Evolutionary conservation across 75 land plant species (phyloP), one percentile per base, ranked within the genome.

Genomic region (Cryptomeria japonica): DNA sequence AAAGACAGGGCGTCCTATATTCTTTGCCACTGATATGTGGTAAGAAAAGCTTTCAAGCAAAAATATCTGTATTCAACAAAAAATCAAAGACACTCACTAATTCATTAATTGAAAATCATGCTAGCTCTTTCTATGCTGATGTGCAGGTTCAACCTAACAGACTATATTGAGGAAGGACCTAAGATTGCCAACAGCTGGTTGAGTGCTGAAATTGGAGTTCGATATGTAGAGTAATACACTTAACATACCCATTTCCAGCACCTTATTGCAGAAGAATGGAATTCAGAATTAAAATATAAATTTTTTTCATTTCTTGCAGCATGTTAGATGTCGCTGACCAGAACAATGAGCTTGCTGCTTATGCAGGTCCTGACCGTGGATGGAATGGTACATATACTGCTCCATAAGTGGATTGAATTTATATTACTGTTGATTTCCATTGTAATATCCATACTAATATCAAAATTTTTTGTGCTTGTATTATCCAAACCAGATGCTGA

Each of bases 11-110:
- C 92, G 95, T 34, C 88, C 94, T 32, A 96, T 97, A 32, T 96
- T 96, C 86, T 95, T 89, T 89, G 95, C 97, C 64, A 79, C 96
- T n/a, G 96, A 94, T 90, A 95, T 92, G 91, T 97, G 99, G 99
- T 97, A 87, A 87, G 86, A 85, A 46, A 10, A 7, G 86, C 49
- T 68, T 12, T 12, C 34, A 85, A 64, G 8, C 16, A 9, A 14
- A 8, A 46, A 44, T 85, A 2, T 15, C 51, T 86, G 15, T 86
- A 14, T 73, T 76, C 3, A 79, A 86, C 31, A 31, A 72, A 28
- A n/a, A 10, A 31, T 49, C 11, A 83, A 15, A 8, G 44, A 10
- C 6, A 58, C 28, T 19, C 6, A 22, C 28, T 58, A 5, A 28
- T 19, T 58, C 22, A 22, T 5, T 5, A 19, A 58, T 28, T 19